Evolutionary conservation across 2,329 filamentous ascomycete species (phyloP), one percentile per base, ranked within the genome.

Genomic region (Cladophialophora yegresii): DNA sequence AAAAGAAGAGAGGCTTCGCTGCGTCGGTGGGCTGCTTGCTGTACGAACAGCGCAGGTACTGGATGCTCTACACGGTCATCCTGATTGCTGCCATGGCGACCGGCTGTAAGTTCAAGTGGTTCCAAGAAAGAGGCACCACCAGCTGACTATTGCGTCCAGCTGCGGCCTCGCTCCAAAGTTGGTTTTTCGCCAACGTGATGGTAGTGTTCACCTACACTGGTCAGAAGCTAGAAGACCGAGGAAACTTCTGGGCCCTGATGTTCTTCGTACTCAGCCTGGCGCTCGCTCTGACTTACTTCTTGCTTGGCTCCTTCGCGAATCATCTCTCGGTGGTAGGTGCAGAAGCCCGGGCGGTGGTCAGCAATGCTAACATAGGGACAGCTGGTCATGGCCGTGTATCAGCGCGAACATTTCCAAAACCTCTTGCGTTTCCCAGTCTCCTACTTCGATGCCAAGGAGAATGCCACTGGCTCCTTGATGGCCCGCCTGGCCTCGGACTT

Each of bases 211-310:
- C 77, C 45, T 74, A 79, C 40, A 75, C 73, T 13, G 75, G 78
- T 0, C 58, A 72, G 8, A 72, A 75, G 65, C 77, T 79, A 3
- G 73, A 76, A 22, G 64, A 77, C 1, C 72, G 77, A 58, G 80
- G 78, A 9, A 77, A 84, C 67, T 84, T 84, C 70, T 84, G 79
- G 73, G 76, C 81, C 0, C 75, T 85, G 12, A 85, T 85, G 81
- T 84, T 85, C 71, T 83, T 85, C 70, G 72, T 85, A 7, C 77
- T 85, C 5, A 82, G 83, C 0, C 67, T 85, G 8, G 80, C 74
- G 1, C 80, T 82, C 33, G 73, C 77, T 0, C 49, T 77, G 3
- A 78, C 75, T 36, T 85, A 82, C 66, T 79, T 77, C 28, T 65
- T 70, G n/a, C 71, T 84, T 3, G 82, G 82, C 1, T 81, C 73